phyloP scores from a whole-genome alignment of 257 asterid genomes.

The Przewalskia tangutica region DNA sequence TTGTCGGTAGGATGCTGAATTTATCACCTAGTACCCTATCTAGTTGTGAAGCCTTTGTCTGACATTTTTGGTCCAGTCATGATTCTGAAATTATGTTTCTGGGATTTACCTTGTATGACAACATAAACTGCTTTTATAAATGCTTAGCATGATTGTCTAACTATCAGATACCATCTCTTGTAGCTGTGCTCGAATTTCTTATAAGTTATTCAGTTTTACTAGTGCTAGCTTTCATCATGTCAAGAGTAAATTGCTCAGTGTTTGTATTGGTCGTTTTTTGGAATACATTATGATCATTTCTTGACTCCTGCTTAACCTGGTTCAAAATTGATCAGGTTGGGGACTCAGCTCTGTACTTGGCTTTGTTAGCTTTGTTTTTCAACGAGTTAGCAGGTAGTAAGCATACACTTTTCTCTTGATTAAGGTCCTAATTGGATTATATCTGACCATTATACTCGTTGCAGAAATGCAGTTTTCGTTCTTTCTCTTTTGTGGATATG shows the following conservation, averaged over 20 bases:
- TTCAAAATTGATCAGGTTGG: conserved; percentile 54
- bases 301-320: neutral
- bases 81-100: neutral
- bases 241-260: neutral
- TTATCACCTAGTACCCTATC: neutral
- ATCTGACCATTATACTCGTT: conserved; percentile 4
- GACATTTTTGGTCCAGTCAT: neutral
- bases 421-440: neutral
- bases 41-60: neutral
- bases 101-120: neutral
- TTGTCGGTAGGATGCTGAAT: neutral
- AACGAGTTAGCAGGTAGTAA: conserved; percentile 76
- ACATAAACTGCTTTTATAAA: neutral
- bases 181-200: neutral
- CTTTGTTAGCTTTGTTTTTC: conserved; percentile 67
- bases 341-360: conserved; percentile 88
- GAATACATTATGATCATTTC: neutral
- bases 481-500: conserved; percentile 86
- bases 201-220: neutral
- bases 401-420: neutral
- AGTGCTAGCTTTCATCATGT: neutral
- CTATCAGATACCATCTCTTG: neutral
- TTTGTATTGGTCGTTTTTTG: neutral
- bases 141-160: neutral
- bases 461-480: conserved; percentile 90